Evolutionary conservation across 768 basidiomycete genomes (phyloP).

Genomic region (Mycena kentingensis): DNA sequence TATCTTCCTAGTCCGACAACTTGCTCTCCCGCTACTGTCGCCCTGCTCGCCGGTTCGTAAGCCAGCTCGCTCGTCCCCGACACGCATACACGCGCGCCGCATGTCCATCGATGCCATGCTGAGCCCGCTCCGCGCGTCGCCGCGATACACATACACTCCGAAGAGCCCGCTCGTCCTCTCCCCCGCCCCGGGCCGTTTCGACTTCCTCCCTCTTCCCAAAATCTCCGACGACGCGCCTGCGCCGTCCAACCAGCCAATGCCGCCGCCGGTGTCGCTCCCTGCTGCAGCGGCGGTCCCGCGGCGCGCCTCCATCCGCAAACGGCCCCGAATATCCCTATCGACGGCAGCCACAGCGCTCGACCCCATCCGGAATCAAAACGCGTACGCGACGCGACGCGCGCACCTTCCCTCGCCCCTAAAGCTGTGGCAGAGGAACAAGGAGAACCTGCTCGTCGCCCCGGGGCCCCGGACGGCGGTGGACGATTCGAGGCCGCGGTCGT

Average conservation of each 20-base stretch:
- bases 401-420: constrained; percentile 13
- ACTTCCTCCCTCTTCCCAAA: background rate
- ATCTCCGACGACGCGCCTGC: background rate
- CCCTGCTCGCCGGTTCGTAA: constrained; percentile 3
- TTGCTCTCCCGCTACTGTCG: constrained; percentile 8
- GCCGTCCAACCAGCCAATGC: too few relatives aligned
- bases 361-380: too few relatives aligned
- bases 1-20: constrained; percentile 1
- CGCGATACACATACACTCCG: background rate
- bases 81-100: constrained; percentile 9
- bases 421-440: constrained; percentile 12
- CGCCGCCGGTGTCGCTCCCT: too few relatives aligned
- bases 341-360: too few relatives aligned
- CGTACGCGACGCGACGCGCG: background rate
- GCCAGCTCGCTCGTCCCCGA: constrained; percentile 11
- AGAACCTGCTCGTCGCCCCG: background rate
- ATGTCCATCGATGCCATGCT: constrained; percentile 7
- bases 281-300: too few relatives aligned
- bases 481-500: background rate
- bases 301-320: background rate
- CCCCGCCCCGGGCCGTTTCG: background rate
- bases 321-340: too few relatives aligned
- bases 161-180: background rate
- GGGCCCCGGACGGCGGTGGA: background rate
- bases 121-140: constrained; percentile 11